Evolutionary conservation across 2,329 filamentous ascomycete genomes (phyloP).

Genomic region (Hypoxylon sp.): DNA sequence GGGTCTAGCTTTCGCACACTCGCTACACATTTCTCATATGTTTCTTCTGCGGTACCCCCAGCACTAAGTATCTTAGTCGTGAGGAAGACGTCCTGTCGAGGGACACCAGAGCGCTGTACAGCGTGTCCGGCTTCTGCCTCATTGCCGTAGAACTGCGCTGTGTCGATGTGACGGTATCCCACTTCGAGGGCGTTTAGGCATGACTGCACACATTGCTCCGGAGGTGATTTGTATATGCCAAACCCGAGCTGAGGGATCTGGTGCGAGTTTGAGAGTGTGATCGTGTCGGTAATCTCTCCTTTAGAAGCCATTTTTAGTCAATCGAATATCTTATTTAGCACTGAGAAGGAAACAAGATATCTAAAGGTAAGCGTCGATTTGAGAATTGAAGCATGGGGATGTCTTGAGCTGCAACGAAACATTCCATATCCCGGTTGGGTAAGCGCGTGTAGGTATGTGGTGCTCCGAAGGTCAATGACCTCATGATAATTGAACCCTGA

Average conservation of each 20-base stretch:
- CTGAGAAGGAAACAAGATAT: no score
- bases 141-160: conserved; percentile 71
- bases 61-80: conserved; percentile 74
- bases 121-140: conserved; percentile 73
- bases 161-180: conserved; percentile 72
- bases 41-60: conserved; percentile 62
- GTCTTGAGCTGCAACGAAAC: no score
- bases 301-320: no score
- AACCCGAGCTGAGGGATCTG: conserved; percentile 74
- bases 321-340: no score
- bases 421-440: no score
- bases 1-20: conserved; percentile 70
- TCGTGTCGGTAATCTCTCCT: conserved; percentile 57
- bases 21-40: conserved; percentile 65
- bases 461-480: no score
- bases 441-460: no score
- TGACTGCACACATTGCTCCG: conserved; percentile 63
- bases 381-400: no score
- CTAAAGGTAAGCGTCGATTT: no score
- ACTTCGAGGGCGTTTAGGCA: conserved; percentile 64
- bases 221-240: conserved; percentile 71
- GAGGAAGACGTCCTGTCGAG: conserved; percentile 65
- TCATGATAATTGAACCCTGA: no score
- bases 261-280: conserved; percentile 59
- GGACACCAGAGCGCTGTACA: conserved; percentile 63